A percentile compares a stretch with the other conserved stretches of the same genome.
phyloP scores from a whole-genome alignment of 2,329 filamentous ascomycete species.

The Pseudogymnoascus verrucosus region DNA sequence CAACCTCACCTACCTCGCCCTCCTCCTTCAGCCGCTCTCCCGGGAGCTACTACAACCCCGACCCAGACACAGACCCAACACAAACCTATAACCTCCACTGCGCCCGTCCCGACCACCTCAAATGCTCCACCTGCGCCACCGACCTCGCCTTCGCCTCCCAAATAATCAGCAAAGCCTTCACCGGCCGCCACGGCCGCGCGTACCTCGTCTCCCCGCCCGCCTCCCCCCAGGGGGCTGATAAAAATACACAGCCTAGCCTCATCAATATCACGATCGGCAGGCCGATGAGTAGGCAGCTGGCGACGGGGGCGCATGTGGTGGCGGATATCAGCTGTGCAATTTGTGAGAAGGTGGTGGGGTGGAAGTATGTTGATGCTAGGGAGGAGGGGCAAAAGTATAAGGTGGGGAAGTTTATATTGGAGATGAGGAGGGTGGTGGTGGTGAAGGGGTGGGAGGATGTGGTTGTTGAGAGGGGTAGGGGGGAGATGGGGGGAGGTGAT shows the following conservation, averaged over 20 bases:
- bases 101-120: constrained; percentile 45
- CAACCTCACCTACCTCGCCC: background rate
- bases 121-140: constrained; percentile 49
- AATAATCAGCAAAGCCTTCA: constrained; percentile 59
- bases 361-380: constrained; percentile 60
- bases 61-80: background rate
- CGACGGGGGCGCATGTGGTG: constrained; percentile 56
- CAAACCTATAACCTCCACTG: constrained; percentile 29
- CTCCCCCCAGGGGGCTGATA: constrained; percentile 19
- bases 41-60: background rate
- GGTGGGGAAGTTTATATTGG: constrained; percentile 60
- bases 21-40: background rate
- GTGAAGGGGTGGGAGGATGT: constrained; percentile 47
- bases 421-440: constrained; percentile 49
- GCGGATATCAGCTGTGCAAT: constrained; percentile 53
- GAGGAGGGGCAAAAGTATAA: constrained; percentile 57
- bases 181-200: constrained; percentile 55
- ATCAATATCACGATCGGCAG: constrained; percentile 49
- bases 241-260: constrained; percentile 26
- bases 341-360: constrained; percentile 52
- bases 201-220: constrained; percentile 45
- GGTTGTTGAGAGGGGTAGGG: constrained; percentile 1
- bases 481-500: constrained; percentile 15
- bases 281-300: constrained; percentile 48
- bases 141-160: constrained; percentile 55